Percentiles rank a stretch among this genome's conserved stretches.
phyloP scores from a whole-genome alignment of 345 rosid genomes.

The Ricinus communis region DNA sequence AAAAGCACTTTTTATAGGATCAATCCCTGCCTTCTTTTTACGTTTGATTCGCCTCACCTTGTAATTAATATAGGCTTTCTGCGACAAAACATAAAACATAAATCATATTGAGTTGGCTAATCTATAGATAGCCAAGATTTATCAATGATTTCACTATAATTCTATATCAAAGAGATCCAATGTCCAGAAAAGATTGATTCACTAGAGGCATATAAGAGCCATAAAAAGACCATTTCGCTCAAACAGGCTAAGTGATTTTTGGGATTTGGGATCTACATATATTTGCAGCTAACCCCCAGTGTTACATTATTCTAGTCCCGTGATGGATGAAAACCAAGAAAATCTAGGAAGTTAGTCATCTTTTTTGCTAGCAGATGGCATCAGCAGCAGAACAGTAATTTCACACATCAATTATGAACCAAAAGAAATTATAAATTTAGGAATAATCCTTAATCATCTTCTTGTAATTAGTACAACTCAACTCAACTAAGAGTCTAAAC shows the following conservation, averaged over 20 bases:
- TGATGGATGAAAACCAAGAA: background rate
- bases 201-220: background rate
- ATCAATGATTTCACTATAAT: background rate
- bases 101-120: constrained; percentile 16
- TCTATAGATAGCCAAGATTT: background rate
- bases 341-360: background rate
- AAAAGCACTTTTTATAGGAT: constrained; percentile 84
- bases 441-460: background rate
- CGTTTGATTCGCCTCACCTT: constrained; percentile 55
- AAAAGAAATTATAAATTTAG: background rate
- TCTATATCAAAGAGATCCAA: background rate
- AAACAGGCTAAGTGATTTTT: background rate
- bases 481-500: too few relatives aligned
- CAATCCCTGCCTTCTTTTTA: constrained; percentile 79
- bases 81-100: constrained; percentile 35
- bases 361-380: background rate
- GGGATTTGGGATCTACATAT: too few relatives aligned
- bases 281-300: background rate
- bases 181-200: background rate
- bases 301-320: background rate
- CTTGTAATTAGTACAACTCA: background rate
- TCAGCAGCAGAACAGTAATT: background rate
- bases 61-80: constrained; percentile 66
- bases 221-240: background rate
- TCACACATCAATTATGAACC: background rate